phyloP scores from a whole-genome alignment of 2,329 filamentous ascomycete genomes.

The Helotiales sp. region DNA sequence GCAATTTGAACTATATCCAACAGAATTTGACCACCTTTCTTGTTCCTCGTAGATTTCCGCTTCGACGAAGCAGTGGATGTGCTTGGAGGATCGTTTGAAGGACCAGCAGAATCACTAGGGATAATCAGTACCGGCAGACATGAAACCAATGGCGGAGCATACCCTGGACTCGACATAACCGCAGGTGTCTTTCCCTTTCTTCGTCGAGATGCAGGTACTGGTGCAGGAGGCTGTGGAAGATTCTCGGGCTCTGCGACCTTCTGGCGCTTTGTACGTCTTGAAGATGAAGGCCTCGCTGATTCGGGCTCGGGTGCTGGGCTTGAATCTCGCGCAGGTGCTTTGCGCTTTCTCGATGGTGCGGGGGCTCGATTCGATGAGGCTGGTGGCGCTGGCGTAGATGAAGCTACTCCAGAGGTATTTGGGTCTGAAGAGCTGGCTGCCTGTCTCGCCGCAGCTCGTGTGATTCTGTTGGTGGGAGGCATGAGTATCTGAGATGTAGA shows the following conservation, averaged over 20 bases:
- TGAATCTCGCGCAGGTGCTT: constrained; percentile 58
- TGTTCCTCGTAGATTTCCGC: constrained; percentile 71
- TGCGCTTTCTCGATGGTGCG: constrained; percentile 71
- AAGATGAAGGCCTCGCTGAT: constrained; percentile 40
- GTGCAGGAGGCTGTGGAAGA: constrained; percentile 40
- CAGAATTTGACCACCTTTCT: constrained; percentile 60
- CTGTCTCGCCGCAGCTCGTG: constrained; percentile 91
- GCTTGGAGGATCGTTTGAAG: constrained; percentile 55
- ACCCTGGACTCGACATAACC: constrained; percentile 76
- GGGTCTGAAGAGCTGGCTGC: constrained; percentile 57
- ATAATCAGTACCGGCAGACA: constrained; percentile 28
- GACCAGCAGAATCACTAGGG: constrained; percentile 61
- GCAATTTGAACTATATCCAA: constrained; percentile 5
- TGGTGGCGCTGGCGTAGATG: constrained; percentile 30
- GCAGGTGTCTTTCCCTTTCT: constrained; percentile 61
- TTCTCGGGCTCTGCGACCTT: constrained; percentile 56
- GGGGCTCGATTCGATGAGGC: constrained; percentile 45
- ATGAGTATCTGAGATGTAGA: constrained; percentile 20
- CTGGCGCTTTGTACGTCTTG: constrained; percentile 69
- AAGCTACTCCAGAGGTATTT: constrained; percentile 39
- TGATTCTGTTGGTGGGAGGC: constrained; percentile 73
- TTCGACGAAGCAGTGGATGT: constrained; percentile 63
- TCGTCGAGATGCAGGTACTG: constrained; percentile 46
- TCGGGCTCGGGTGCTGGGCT: constrained; percentile 43
- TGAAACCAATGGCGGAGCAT: constrained; percentile 36